phyloP scores from a whole-genome alignment of 352 stramenopile genomes.

The Pythium plurisporium region DNA sequence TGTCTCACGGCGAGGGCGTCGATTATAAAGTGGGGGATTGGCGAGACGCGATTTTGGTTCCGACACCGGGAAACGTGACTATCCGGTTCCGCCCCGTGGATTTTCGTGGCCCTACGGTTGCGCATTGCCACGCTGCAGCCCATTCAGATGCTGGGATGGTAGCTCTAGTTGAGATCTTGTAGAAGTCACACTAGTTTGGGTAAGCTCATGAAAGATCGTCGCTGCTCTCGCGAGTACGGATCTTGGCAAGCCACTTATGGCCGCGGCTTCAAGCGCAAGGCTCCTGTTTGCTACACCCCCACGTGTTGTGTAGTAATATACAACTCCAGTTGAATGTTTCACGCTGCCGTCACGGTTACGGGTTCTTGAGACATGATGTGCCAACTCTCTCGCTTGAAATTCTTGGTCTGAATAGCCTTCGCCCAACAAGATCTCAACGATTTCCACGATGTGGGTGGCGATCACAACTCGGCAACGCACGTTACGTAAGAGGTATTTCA shows the following conservation, averaged over 20 bases:
- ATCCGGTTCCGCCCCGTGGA: constrained; percentile 74
- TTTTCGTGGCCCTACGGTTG: constrained; percentile 51
- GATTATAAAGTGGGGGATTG: constrained; percentile 79
- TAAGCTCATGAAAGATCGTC: not conserved
- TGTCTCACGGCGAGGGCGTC: constrained; percentile 57
- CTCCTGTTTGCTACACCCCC: constrained; percentile 3
- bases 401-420: not conserved
- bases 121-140: constrained; percentile 77
- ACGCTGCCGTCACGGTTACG: not conserved
- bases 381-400: not conserved
- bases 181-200: not conserved
- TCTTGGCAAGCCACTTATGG: not conserved
- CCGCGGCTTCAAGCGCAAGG: constrained; percentile 8
- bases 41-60: constrained; percentile 75
- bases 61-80: constrained; percentile 71
- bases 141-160: constrained; percentile 85
- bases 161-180: constrained; percentile 42
- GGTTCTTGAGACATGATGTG: not conserved
- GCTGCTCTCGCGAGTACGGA: not conserved
- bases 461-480: constrained; percentile 33
- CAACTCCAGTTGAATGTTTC: not conserved
- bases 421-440: constrained; percentile 10
- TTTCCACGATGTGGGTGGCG: constrained; percentile 30
- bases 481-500: constrained; percentile 25
- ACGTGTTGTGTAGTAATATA: constrained; percentile 11